phyloP scores from a whole-genome alignment of 495 filamentous ascomycete species.

The Achaetomiella virescens region DNA sequence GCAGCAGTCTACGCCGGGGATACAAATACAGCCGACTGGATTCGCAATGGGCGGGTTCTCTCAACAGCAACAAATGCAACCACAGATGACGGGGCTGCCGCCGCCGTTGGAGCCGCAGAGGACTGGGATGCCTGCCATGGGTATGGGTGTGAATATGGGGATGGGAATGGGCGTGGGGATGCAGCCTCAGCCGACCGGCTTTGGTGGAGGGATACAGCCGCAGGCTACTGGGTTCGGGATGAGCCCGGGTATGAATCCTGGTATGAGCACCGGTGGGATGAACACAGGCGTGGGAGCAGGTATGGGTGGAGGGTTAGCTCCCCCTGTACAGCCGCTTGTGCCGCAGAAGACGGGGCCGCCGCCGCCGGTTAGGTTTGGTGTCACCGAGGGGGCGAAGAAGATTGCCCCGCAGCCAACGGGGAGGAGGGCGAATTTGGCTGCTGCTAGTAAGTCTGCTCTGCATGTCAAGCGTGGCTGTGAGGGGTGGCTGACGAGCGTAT shows the following conservation, averaged over 20 bases:
- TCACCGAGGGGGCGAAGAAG: constrained; percentile 62
- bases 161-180: constrained; percentile 29
- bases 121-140: constrained; percentile 46
- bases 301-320: constrained; percentile 6
- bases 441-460: constrained; percentile 79
- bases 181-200: constrained; percentile 55
- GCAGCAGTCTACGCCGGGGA: constrained; percentile 44
- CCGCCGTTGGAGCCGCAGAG: constrained; percentile 46
- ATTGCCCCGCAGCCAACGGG: constrained; percentile 86
- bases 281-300: no score
- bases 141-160: constrained; percentile 44
- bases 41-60: constrained; percentile 44
- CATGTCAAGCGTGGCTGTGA: neutral
- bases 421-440: constrained; percentile 75
- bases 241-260: constrained; percentile 25
- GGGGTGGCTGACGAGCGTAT: constrained; percentile 1
- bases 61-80: constrained; percentile 50
- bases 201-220: constrained; percentile 49
- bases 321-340: constrained; percentile 47
- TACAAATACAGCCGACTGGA: constrained; percentile 62
- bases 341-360: constrained; percentile 93
- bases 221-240: constrained; percentile 44
- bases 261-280: no score
- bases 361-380: constrained; percentile 83
- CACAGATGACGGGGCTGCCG: constrained; percentile 48